Percentiles rank a stretch among this genome's conserved stretches.
phyloP scores from a whole-genome alignment of 495 filamentous ascomycete genomes.

The Thermothielavioides terrestris region DNA sequence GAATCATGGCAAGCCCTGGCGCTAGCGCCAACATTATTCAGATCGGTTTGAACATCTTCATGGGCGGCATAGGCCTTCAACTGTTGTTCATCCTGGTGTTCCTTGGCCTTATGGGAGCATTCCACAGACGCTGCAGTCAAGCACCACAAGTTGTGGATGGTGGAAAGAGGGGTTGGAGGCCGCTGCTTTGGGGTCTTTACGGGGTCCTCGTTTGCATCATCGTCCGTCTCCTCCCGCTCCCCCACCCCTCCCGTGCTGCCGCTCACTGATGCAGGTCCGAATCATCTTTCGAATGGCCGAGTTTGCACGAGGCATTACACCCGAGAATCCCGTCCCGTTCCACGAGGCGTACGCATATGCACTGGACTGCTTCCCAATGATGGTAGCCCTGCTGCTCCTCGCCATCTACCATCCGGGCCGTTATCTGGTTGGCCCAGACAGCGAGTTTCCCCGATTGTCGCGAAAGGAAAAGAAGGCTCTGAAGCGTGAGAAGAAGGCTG shows the following conservation, averaged over 20 bases:
- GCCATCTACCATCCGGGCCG: conserved; percentile 46
- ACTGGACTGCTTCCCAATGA: conserved; percentile 53
- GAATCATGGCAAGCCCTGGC: conserved; percentile 29
- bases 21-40: conserved; percentile 14
- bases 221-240: conserved; percentile 22
- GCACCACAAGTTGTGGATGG: conserved; percentile 10
- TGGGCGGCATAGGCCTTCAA: conserved; percentile 53
- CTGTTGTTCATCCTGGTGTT: conserved; percentile 52
- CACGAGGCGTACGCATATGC: conserved; percentile 49
- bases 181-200: conserved; percentile 45
- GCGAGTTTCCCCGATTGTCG: conserved; percentile 25
- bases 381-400: conserved; percentile 39
- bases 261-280: conserved; percentile 31
- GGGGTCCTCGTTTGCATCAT: conserved; percentile 43
- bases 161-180: conserved; percentile 30
- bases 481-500: conserved; percentile 24
- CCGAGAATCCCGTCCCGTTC: conserved; percentile 35
- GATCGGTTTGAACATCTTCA: conserved; percentile 50
- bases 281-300: conserved; percentile 53
- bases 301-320: conserved; percentile 35
- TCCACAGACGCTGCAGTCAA: conserved; percentile 31
- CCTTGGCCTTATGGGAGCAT: conserved; percentile 35
- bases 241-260: background rate
- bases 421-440: conserved; percentile 40
- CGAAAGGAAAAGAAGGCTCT: conserved; percentile 29